A percentile compares a stretch with the other conserved stretches of the same genome.
These are phyloP conservation scores for Phaeophleospora eucalypticola DNA, from an alignment of 2,329 filamentous ascomycete species.

Conservation along the genomic window DNA sequence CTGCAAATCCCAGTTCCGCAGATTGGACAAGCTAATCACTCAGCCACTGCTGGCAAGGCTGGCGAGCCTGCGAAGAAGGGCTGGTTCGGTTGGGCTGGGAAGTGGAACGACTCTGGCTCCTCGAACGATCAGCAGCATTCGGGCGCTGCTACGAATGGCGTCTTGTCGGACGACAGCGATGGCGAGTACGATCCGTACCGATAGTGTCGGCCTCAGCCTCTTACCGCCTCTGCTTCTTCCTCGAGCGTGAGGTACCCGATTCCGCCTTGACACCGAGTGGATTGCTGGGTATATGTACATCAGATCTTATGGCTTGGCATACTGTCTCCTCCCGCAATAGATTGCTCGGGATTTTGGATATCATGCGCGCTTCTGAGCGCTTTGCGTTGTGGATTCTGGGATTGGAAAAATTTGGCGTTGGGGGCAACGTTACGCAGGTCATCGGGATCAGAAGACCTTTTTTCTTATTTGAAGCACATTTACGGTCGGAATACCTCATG, in stretches of 20 bases:
- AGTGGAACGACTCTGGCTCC: slow-evolving; percentile 18
- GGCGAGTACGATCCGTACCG: slow-evolving; percentile 24
- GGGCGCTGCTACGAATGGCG: not conserved
- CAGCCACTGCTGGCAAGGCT: not conserved
- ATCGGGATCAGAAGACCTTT: no score
- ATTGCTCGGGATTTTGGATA: no score
- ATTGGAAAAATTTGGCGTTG: no score
- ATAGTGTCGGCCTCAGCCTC: slow-evolving; percentile 13
- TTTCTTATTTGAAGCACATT: no score
- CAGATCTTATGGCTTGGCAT: no score
- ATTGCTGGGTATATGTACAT: no score
- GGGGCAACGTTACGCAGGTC: no score
- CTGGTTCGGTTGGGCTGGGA: slow-evolving; percentile 25
- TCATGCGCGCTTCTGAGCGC: no score
- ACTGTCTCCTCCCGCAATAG: no score
- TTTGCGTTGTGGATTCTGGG: no score
- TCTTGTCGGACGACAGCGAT: slow-evolving; percentile 11
- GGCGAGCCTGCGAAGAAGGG: slow-evolving; percentile 13
- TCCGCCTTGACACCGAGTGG: not conserved
- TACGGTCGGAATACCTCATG: no score
- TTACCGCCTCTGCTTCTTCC: not conserved
- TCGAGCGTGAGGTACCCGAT: not conserved
- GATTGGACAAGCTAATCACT: not conserved
- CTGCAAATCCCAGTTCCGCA: slow-evolving; percentile 12
- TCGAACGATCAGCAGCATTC: slow-evolving; percentile 8